Percentiles rank a stretch among this genome's conserved stretches.
Evolutionary conservation across 257 asterid species (phyloP).

Genomic region (Linaria vulgaris): DNA sequence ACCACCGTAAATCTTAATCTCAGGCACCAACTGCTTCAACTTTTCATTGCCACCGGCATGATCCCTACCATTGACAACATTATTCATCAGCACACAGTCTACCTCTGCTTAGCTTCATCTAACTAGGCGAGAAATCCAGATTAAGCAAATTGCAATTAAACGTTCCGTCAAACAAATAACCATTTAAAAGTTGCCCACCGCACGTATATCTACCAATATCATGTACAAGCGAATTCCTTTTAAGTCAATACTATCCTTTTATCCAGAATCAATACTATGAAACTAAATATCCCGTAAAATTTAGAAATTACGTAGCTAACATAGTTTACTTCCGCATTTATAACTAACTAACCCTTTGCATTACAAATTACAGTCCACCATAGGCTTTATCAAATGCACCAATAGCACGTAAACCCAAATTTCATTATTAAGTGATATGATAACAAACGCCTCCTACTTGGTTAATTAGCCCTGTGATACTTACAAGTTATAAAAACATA

Average conservation of each 20-base stretch:
- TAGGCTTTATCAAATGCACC: no score
- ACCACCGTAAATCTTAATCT: slow-evolving; percentile 77
- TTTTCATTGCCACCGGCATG: slow-evolving; percentile 98
- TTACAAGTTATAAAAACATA: no score
- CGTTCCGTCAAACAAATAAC: neutral
- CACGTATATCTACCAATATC: neutral
- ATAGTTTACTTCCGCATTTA: no score
- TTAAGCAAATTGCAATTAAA: neutral
- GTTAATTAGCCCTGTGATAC: no score
- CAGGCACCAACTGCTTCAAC: slow-evolving; percentile 77
- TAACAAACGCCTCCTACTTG: no score
- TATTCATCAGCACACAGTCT: slow-evolving; percentile 8
- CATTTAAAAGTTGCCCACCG: neutral
- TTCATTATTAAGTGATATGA: no score
- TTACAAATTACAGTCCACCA: no score
- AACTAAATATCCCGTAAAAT: neutral
- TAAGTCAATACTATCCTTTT: no score
- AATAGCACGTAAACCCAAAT: no score
- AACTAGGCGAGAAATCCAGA: slow-evolving; percentile 4
- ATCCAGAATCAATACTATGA: neutral
- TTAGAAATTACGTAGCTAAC: no score
- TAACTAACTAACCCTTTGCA: no score
- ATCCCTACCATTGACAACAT: slow-evolving; percentile 54
- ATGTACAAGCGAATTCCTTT: neutral
- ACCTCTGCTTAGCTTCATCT: slow-evolving; percentile 1